Evolutionary conservation across 2,329 filamentous ascomycete genomes (phyloP), one percentile per base, ranked within the genome.

Genomic region (Aureobasidium musti): DNA sequence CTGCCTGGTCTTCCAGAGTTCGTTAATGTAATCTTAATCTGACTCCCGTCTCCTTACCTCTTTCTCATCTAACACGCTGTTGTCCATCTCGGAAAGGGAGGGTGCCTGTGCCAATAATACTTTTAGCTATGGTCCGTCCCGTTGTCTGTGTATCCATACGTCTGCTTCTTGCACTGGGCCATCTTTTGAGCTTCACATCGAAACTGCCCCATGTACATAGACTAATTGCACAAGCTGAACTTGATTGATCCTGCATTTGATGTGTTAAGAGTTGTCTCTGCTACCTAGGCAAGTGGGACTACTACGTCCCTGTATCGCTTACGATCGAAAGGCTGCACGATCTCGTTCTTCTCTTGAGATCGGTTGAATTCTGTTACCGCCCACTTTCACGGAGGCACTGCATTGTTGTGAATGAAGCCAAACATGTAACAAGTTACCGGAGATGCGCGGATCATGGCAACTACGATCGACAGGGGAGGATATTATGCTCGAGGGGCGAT

Each of bases 1-100:
- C 84, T 74, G 91, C 89, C 45, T 90, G 59, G 57, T 61, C 59
- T 43, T 65, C 64, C 37, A 68, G 67, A 63, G 45, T 67, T 14
- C 50, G 57, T 35, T 63, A 53, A 65, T 54, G 17, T 52, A 23
- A 52, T 45, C 10, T 14, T 19, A 33, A 23, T 23, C 26, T 17
- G 6, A 21, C n/a, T 1, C 6, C n/a, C 10, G n/a, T 2, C 7
- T 37, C 23, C 30, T n/a, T 21, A 17, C 19, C 17, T 26, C n/a
- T 53, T 21, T 23, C 11, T 37, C 11, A 7, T 33, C 7, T 17
- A 53, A 7, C 10, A 3, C 14, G 13, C 30, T 37, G 10, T 35
- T 11, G 28, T 49, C 49, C 35, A 6, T 13, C 19, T 28, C 35
- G 1, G 33, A 17, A 7, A 26, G 3, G 10, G 6, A 17, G 23